These are phyloP conservation scores for Penicillium dipodomyicola DNA, from an alignment of 495 filamentous ascomycete genomes.

Conservation along the genomic window DNA sequence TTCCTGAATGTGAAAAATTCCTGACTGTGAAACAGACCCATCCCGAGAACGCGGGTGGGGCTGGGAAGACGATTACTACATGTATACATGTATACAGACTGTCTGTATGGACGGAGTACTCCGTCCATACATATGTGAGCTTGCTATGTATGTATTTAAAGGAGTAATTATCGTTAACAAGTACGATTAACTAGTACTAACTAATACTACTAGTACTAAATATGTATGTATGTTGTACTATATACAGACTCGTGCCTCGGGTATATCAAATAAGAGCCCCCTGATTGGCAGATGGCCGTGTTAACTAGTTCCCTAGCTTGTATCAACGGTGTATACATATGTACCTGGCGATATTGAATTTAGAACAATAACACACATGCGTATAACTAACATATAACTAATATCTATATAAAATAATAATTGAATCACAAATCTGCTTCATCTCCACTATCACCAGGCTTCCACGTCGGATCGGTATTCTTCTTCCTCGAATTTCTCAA, in stretches of 20 bases:
- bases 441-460: not conserved
- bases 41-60: no score
- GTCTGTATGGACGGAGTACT: no score
- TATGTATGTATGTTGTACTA: no score
- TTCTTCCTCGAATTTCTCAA: slow-evolving; percentile 5
- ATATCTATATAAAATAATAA: not conserved
- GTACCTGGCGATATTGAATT: not conserved
- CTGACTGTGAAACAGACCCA: no score
- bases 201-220: no score
- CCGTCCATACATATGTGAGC: no score
- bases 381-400: no score
- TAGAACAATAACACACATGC: no score
- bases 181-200: not conserved
- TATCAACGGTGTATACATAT: slow-evolving; percentile 9
- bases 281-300: slow-evolving; percentile 17
- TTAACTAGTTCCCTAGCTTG: no score
- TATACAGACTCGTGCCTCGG: not conserved
- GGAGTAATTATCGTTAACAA: not conserved
- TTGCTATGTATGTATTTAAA: not conserved
- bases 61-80: no score
- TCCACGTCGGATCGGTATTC: slow-evolving; percentile 3
- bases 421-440: not conserved
- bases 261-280: slow-evolving; percentile 14
- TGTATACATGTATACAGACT: no score
- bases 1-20: no score